These are phyloP conservation scores for Geopyxis carbonaria DNA, from an alignment of 495 filamentous ascomycete genomes.

Conservation along the genomic window DNA sequence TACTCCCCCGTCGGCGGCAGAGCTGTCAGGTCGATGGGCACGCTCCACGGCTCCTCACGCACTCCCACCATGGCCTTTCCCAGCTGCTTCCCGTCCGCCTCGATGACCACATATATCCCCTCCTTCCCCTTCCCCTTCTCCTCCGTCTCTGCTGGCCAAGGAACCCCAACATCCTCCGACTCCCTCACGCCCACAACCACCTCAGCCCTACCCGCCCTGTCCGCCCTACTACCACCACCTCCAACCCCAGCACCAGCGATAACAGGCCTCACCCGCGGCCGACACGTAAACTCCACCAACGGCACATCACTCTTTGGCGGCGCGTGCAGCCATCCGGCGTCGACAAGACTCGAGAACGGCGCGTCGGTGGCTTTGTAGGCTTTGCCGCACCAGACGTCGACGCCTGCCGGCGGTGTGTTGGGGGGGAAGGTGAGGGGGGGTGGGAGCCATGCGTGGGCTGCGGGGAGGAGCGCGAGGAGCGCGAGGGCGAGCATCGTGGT, in stretches of 20 bases:
- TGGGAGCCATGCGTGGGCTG: background rate
- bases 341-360: slow-evolving; percentile 3
- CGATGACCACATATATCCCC: too few relatives aligned
- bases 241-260: too few relatives aligned
- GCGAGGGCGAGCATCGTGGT: too few relatives aligned
- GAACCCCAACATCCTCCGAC: too few relatives aligned
- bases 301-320: background rate
- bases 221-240: too few relatives aligned
- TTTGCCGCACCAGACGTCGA: slow-evolving; percentile 7
- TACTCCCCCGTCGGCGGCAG: background rate
- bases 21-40: background rate
- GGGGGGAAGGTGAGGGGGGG: slow-evolving; percentile 2
- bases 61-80: too few relatives aligned
- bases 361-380: slow-evolving; percentile 15
- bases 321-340: slow-evolving; percentile 1
- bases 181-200: too few relatives aligned
- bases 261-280: slow-evolving; percentile 1
- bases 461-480: too few relatives aligned
- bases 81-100: too few relatives aligned
- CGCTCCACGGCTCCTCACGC: background rate
- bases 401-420: background rate
- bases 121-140: too few relatives aligned
- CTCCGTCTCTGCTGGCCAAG: too few relatives aligned
- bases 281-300: slow-evolving; percentile 1
- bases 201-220: too few relatives aligned